A percentile compares a stretch with the other conserved stretches of the same genome.
Evolutionary conservation across 2,329 filamentous ascomycete genomes (phyloP).

Genomic region (Keithomyces neogunnii): DNA sequence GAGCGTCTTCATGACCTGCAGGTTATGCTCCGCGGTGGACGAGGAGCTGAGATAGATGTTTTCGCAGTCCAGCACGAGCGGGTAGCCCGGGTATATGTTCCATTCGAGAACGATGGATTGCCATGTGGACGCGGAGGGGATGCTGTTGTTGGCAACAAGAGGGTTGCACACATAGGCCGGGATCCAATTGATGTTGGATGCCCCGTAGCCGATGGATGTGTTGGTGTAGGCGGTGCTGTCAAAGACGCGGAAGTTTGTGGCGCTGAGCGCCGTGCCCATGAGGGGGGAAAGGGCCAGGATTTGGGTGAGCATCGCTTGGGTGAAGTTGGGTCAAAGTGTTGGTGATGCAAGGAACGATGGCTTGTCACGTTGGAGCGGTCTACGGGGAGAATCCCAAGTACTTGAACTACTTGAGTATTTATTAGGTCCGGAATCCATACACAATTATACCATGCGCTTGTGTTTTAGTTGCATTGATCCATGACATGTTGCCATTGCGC

Average conservation of each 20-base stretch:
- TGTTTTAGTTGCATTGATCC: too few species aligned
- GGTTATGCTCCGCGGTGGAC: conserved; percentile 3
- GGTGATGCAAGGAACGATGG: neutral
- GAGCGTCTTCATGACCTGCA: conserved; percentile 3
- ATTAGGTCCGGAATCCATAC: too few species aligned
- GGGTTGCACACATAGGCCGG: conserved; percentile 5
- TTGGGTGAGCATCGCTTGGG: neutral
- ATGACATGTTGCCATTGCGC: too few species aligned
- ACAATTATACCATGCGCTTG: too few species aligned
- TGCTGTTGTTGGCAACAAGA: conserved; percentile 1
- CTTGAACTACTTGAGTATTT: too few species aligned
- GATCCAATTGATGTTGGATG: conserved; percentile 7
- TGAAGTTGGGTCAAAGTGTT: neutral
- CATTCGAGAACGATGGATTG: conserved; percentile 4
- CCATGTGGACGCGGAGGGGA: conserved; percentile 2
- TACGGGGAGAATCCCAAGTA: too few species aligned
- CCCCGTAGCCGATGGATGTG: conserved; percentile 5
- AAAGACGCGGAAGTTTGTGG: conserved; percentile 4
- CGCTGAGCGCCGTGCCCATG: neutral
- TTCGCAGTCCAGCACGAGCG: conserved; percentile 7
- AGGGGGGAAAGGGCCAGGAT: neutral
- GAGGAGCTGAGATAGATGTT: conserved; percentile 2
- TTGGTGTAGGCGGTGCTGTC: conserved; percentile 7
- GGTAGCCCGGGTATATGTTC: conserved; percentile 3
- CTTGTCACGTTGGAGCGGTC: too few species aligned